Evolutionary conservation across 257 asterid genomes (phyloP).

Genomic region (Gentiana dahurica): DNA sequence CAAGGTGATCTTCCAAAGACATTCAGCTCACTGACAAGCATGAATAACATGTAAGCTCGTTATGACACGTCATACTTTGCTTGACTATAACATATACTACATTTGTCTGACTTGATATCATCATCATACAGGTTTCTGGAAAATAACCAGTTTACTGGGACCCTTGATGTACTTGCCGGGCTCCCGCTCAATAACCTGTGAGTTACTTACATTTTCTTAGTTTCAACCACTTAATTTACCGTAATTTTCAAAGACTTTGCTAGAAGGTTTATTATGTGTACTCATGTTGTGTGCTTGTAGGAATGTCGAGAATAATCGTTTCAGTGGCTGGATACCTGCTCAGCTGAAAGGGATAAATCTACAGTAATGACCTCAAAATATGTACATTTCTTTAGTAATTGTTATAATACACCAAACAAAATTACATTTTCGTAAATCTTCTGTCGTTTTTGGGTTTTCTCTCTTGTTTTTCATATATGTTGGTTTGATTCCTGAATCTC

Average conservation of each 20-base stretch:
- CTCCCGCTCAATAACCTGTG: constrained; percentile 80
- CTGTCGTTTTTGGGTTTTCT: not conserved
- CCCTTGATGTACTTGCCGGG: constrained; percentile 71
- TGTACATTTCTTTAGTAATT: too few relatives aligned
- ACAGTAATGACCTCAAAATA: constrained; percentile 30
- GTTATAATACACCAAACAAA: too few relatives aligned
- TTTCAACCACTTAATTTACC: constrained; percentile 7
- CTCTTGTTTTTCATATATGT: not conserved
- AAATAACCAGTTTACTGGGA: constrained; percentile 87
- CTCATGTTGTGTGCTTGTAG: constrained; percentile 18
- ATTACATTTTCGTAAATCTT: not conserved
- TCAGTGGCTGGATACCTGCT: constrained; percentile 79
- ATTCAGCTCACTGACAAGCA: constrained; percentile 40
- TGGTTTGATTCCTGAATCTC: constrained; percentile 9
- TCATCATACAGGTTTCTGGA: constrained; percentile 63
- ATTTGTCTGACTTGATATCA: constrained; percentile 10
- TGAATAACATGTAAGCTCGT: constrained; percentile 55
- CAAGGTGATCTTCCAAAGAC: constrained; percentile 76
- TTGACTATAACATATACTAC: not conserved
- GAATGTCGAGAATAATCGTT: constrained; percentile 79
- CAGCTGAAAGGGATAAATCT: constrained; percentile 61
- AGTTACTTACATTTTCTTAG: constrained; percentile 18
- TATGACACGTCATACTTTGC: not conserved
- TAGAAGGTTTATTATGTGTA: constrained; percentile 4
- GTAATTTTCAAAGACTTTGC: not conserved